Evolutionary conservation across 106 monocot species (phyloP).

Genomic region (Dendrobium officinale): DNA sequence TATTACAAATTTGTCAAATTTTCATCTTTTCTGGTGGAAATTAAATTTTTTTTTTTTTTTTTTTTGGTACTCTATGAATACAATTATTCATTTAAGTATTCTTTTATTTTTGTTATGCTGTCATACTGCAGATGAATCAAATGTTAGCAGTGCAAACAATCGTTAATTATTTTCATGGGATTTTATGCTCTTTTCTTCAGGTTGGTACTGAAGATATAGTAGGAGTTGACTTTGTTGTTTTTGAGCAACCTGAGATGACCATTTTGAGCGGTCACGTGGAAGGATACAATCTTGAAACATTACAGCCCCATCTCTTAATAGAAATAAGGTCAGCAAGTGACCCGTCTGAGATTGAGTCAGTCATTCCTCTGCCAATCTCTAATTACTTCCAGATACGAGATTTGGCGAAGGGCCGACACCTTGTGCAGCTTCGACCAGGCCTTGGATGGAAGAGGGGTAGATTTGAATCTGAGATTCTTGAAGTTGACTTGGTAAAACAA

Average conservation of each 20-base stretch:
- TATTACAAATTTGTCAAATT: no score
- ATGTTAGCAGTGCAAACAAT: not conserved
- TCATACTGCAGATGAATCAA: not conserved
- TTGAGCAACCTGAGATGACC: constrained; percentile 76
- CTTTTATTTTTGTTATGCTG: not conserved
- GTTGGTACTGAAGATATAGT: constrained; percentile 67
- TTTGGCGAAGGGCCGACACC: constrained; percentile 65
- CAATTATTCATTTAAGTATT: no score
- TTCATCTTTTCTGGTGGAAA: no score
- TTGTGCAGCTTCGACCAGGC: constrained; percentile 62
- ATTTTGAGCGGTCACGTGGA: constrained; percentile 85
- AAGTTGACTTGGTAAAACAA: constrained; percentile 68
- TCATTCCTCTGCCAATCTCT: constrained; percentile 71
- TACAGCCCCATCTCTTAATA: constrained; percentile 70
- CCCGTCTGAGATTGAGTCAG: constrained; percentile 51
- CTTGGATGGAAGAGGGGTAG: constrained; percentile 39
- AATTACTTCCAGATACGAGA: constrained; percentile 71
- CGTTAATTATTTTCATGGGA: not conserved
- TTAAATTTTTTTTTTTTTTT: no score
- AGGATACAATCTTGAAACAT: constrained; percentile 50
- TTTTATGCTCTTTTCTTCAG: constrained; percentile 21
- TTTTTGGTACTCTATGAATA: no score
- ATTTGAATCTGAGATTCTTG: constrained; percentile 76
- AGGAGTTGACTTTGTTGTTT: constrained; percentile 79
- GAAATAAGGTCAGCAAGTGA: constrained; percentile 68